These are phyloP conservation scores for Galeopsis tetrahit DNA, from an alignment of 257 asterid genomes.

Conservation along the genomic window DNA sequence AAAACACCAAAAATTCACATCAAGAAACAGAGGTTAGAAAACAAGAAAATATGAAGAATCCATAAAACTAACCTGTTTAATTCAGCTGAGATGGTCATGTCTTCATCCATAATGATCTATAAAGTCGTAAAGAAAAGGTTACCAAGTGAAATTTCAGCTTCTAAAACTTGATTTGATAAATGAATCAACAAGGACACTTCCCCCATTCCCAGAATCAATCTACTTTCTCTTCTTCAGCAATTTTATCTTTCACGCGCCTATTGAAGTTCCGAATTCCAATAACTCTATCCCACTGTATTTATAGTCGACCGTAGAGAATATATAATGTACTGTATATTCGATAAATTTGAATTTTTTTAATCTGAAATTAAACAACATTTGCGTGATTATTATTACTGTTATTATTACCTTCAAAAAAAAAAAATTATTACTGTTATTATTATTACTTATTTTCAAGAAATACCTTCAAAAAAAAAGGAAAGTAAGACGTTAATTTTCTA, in stretches of 20 bases:
- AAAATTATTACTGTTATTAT: no score
- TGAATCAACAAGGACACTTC: constrained; percentile 18
- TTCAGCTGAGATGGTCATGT: constrained; percentile 34
- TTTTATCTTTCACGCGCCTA: constrained; percentile 39
- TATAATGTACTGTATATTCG: no score
- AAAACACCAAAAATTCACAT: constrained; percentile 4
- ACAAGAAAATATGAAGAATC: constrained; percentile 23
- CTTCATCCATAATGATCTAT: constrained; percentile 40
- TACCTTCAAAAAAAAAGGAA: no score
- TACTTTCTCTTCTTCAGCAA: background rate
- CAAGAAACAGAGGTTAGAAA: constrained; percentile 23
- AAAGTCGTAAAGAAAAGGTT: background rate
- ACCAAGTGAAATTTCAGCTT: background rate
- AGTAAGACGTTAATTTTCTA: no score
- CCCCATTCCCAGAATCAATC: constrained; percentile 25
- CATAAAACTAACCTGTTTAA: constrained; percentile 38
- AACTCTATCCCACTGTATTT: background rate
- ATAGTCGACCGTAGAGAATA: no score
- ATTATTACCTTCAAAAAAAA: no score
- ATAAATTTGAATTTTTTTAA: no score
- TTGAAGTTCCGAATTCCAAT: background rate
- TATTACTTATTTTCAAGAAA: no score
- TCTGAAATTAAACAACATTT: no score
- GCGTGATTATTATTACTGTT: no score
- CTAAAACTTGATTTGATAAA: background rate